Evolutionary conservation across 2,329 filamentous ascomycete genomes (phyloP).

Genomic region (Colletotrichum viniferum): DNA sequence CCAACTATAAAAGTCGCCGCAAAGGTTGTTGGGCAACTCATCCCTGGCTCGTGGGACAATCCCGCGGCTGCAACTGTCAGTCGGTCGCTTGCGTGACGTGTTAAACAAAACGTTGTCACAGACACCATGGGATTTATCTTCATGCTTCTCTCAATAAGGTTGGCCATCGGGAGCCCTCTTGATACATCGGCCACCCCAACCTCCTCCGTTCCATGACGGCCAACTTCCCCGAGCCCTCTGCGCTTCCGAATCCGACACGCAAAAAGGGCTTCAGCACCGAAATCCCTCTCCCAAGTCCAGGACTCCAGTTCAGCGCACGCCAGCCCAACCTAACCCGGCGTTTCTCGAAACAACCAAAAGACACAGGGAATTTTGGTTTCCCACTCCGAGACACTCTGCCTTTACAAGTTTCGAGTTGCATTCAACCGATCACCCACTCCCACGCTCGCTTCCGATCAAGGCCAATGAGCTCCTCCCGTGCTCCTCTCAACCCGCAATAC

Average conservation of each 20-base stretch:
- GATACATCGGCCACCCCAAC: slow-evolving; percentile 2
- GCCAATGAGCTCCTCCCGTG: not conserved
- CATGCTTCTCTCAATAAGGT: slow-evolving; percentile 4
- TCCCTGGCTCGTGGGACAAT: not conserved
- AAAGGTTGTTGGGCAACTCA: slow-evolving; percentile 2
- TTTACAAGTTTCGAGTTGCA: not conserved
- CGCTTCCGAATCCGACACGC: not conserved
- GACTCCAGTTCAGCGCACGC: not conserved
- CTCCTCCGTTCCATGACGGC: not conserved
- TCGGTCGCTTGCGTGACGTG: not conserved
- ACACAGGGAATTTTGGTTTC: not conserved
- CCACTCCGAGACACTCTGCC: not conserved
- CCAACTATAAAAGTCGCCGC: slow-evolving; percentile 12
- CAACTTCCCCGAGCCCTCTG: not conserved
- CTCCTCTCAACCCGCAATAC: not conserved
- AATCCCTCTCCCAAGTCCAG: not conserved
- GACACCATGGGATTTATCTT: not conserved
- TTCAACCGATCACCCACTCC: not conserved
- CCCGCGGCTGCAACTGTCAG: not conserved
- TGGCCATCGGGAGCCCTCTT: not conserved
- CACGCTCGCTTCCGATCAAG: not conserved
- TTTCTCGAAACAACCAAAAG: not conserved
- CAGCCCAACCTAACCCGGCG: not conserved
- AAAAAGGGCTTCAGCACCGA: not conserved
- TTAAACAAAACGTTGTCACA: not conserved